These are phyloP conservation scores for Lonicera japonica DNA, from an alignment of 129 eudicot species.

Conservation along the genomic window DNA sequence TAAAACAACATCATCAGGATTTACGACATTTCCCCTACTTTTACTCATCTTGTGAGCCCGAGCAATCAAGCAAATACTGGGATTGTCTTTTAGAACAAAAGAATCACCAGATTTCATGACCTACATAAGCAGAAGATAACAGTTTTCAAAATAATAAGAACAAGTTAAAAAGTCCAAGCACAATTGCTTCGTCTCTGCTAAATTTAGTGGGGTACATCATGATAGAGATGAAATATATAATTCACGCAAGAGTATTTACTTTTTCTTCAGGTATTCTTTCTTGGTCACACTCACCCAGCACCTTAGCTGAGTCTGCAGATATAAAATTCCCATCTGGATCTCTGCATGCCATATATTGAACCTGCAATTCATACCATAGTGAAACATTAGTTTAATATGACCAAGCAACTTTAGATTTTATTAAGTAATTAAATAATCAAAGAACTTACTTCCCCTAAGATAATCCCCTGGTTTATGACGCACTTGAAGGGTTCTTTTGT, in stretches of 20 bases:
- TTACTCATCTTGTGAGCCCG: conserved; percentile 98
- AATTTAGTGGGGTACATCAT: not conserved
- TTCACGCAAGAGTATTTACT: conserved; percentile 25
- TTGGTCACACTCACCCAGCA: conserved; percentile 43
- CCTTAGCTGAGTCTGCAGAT: conserved; percentile 65
- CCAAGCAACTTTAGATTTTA: not conserved
- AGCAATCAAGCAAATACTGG: conserved; percentile 63
- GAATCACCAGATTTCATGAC: conserved; percentile 53
- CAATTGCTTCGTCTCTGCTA: not conserved
- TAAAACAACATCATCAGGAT: conserved; percentile 91
- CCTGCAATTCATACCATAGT: conserved; percentile 43
- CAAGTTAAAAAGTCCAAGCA: not conserved
- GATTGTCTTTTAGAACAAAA: conserved; percentile 78
- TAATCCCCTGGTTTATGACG: conserved; percentile 97
- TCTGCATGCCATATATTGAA: conserved; percentile 79
- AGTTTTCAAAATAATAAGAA: not conserved
- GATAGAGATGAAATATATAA: not conserved
- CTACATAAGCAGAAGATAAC: conserved; percentile 7
- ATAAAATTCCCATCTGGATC: conserved; percentile 68
- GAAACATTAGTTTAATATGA: not conserved
- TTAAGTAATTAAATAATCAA: not conserved
- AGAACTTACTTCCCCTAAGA: conserved; percentile 85
- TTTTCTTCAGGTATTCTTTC: conserved; percentile 73
- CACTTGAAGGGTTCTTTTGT: conserved; percentile 94
- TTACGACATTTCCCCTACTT: conserved; percentile 91